Base-by-base conservation (phyloP, 345 rosid genomes). In the Sapria himalayana region DNA sequence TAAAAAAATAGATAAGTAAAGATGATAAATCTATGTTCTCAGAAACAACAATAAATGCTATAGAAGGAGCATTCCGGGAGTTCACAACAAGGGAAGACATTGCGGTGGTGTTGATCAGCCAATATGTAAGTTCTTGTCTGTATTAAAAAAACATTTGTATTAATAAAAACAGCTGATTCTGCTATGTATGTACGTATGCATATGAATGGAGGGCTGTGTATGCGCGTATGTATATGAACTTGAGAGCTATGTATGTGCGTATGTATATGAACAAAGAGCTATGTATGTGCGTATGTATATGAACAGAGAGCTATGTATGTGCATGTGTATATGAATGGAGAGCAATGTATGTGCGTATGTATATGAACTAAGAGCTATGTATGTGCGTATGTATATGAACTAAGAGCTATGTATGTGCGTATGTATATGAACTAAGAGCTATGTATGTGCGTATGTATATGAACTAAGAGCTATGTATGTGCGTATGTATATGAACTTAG, bases 61-160 rank as follows among this genome's bases (percentile, higher is more conserved):
- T 71, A 51, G 94, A 82, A 64, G 94, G 78, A 45, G 62, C 94
- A 50, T 82, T 82, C 57, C 78, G 75, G 55, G 85, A 78, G 59
- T 82, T 75, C 66, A 73, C 80, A 17, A 22, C 80, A 7, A 78
- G 71, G 50, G 85, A 76, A 39, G 94, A 82, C 38, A 69, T 82
- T 32, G 85, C 77, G 19, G 65, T 81, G 39, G 67, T 81, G 37
- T 57, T 81, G 48, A 72, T 81, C 52, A 71, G 85, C 55, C 94
- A 82, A 69, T 75, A 69, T 41, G 94, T 82, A 63, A 71, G 94
- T 72, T 62, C 37, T 22, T 38, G 43, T 19, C 27, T 27, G 7
- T 29, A 16, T 32, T 19, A 22, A 10, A 4, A 7, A 18, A 2
- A 5, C 20, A 11, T n/a, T 20, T 18, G 2, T 39, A 19, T 15